phyloP scores from a whole-genome alignment of 257 asterid genomes.

The Solanum arcanum region DNA sequence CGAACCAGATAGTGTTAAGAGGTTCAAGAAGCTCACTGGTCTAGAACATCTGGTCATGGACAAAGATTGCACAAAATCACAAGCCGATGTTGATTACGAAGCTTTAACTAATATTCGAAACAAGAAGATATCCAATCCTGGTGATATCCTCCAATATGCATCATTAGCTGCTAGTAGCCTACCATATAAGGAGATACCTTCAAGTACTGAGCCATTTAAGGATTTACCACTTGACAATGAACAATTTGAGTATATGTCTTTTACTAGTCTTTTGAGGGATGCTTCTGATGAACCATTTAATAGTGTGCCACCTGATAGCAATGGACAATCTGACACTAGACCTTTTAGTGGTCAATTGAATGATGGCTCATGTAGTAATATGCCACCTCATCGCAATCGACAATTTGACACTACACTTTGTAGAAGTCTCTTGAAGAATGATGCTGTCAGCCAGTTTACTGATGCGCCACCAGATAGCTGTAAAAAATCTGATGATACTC shows the following conservation, averaged over 20 bases:
- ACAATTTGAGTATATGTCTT: not conserved
- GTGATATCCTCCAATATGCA: not conserved
- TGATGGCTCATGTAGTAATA: not conserved
- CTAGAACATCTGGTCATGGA: constrained; percentile 30
- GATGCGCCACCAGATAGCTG: not conserved
- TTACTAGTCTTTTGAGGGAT: not conserved
- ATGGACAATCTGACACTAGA: not conserved
- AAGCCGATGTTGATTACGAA: constrained; percentile 2
- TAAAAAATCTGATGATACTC: not conserved
- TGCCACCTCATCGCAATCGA: not conserved
- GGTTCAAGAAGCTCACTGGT: constrained; percentile 48
- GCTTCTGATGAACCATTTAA: constrained; percentile 1
- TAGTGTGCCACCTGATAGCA: not conserved
- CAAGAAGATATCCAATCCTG: not conserved
- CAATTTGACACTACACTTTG: not conserved
- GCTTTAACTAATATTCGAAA: constrained; percentile 2
- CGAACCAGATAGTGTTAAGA: constrained; percentile 20
- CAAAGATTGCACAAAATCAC: constrained; percentile 11
- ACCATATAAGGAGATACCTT: not conserved
- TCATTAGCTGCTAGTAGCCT: not conserved
- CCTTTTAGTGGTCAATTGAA: not conserved
- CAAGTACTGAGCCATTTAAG: not conserved
- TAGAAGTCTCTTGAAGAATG: not conserved
- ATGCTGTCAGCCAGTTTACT: not conserved
- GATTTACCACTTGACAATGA: not conserved